phyloP scores from a whole-genome alignment of 768 basidiomycete species.

The Kwoniella heveanensis region DNA sequence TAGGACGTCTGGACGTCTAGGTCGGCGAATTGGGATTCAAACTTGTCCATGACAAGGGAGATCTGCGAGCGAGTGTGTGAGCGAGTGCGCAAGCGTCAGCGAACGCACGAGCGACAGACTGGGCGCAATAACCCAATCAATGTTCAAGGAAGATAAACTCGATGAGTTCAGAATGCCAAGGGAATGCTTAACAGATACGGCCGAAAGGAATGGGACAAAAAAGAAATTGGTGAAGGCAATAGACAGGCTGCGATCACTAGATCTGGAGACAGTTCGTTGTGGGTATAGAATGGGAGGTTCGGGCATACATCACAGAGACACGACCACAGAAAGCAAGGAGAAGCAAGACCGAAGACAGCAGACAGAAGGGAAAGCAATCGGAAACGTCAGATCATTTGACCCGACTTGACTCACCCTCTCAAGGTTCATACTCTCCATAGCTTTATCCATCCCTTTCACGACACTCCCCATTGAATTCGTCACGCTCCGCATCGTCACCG shows the following conservation, averaged over 20 bases:
- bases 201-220: too few relatives aligned
- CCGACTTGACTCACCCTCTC: constrained; percentile 86
- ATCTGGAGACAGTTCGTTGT: too few relatives aligned
- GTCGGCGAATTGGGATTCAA: constrained; percentile 92
- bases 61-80: constrained; percentile 64
- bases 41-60: constrained; percentile 98
- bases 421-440: constrained; percentile 99
- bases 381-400: too few relatives aligned
- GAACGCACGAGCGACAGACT: neutral
- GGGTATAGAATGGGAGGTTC: too few relatives aligned
- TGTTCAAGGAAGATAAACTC: neutral
- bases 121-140: neutral
- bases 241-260: too few relatives aligned
- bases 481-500: constrained; percentile 89
- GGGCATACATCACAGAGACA: too few relatives aligned
- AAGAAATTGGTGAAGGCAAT: too few relatives aligned
- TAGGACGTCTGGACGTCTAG: constrained; percentile 96
- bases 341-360: too few relatives aligned
- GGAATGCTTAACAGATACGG: too few relatives aligned
- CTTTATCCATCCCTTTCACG: constrained; percentile 96
- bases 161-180: too few relatives aligned
- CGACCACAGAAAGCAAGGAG: too few relatives aligned
- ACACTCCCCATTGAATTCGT: constrained; percentile 96
- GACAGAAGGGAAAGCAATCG: too few relatives aligned
- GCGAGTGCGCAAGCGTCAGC: neutral